Percentiles rank a stretch among this genome's conserved stretches.
phyloP scores from a whole-genome alignment of 2,329 filamentous ascomycete genomes.

The Bipolaris victoriae region DNA sequence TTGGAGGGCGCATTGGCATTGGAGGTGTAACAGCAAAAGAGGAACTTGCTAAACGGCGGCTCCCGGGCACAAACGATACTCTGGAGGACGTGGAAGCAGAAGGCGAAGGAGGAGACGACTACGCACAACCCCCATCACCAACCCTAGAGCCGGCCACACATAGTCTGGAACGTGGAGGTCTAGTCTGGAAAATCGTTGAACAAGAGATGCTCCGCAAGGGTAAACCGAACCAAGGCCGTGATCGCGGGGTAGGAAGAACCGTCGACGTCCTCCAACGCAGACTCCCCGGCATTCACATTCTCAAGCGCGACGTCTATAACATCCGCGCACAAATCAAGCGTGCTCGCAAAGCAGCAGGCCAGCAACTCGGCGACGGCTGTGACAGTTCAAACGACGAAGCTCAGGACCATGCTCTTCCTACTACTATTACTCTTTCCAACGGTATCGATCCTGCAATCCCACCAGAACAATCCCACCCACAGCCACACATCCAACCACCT shows the following conservation, averaged over 20 bases:
- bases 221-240: slow-evolving; percentile 34
- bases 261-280: slow-evolving; percentile 38
- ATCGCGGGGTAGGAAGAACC: slow-evolving; percentile 42
- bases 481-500: not conserved
- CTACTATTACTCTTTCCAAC: not conserved
- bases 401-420: not conserved
- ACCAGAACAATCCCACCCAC: too few species aligned
- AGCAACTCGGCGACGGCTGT: slow-evolving; percentile 33
- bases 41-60: slow-evolving; percentile 24
- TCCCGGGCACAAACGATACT: slow-evolving; percentile 4
- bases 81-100: slow-evolving; percentile 8
- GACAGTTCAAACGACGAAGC: slow-evolving; percentile 24
- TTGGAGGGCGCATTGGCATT: slow-evolving; percentile 36
- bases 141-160: slow-evolving; percentile 21
- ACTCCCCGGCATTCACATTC: slow-evolving; percentile 43
- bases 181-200: slow-evolving; percentile 46
- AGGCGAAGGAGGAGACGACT: slow-evolving; percentile 11
- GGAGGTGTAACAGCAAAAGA: slow-evolving; percentile 44
- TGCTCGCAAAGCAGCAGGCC: slow-evolving; percentile 37
- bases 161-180: slow-evolving; percentile 36
- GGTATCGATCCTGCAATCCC: not conserved
- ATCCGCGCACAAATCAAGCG: slow-evolving; percentile 45
- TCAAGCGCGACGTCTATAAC: slow-evolving; percentile 47
- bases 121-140: not conserved
- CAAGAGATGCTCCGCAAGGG: slow-evolving; percentile 43